Conservation (phyloP, 2,329 filamentous ascomycete genomes). For the Aaosphaeria pasadenensis region DNA sequence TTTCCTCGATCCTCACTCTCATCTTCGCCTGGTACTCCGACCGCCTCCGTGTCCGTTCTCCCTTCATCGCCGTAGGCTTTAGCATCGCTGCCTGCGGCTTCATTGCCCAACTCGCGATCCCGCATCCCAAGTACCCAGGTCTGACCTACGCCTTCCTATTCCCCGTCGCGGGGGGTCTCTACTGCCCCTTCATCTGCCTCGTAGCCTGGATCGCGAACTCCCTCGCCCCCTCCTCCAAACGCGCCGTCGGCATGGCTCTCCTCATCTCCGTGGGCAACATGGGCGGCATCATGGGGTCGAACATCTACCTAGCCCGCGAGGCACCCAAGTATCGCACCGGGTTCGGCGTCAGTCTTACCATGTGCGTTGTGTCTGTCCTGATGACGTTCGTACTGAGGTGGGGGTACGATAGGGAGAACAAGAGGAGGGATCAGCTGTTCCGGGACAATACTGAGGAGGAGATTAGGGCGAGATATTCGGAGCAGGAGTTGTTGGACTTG, state of each 20-base stretch:
- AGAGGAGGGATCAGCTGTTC: slow-evolving; percentile 21
- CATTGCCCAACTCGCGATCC: slow-evolving; percentile 50
- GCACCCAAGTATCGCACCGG: slow-evolving; percentile 50
- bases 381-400: slow-evolving; percentile 40
- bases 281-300: slow-evolving; percentile 41
- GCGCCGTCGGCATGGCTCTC: slow-evolving; percentile 51
- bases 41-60: slow-evolving; percentile 50
- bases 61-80: slow-evolving; percentile 53
- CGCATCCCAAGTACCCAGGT: slow-evolving; percentile 40
- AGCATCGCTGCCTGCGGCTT: slow-evolving; percentile 54
- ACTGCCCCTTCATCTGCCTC: slow-evolving; percentile 36
- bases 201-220: slow-evolving; percentile 36
- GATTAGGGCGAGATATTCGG: slow-evolving; percentile 36
- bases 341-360: slow-evolving; percentile 48
- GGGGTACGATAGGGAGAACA: slow-evolving; percentile 40
- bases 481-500: slow-evolving; percentile 40
- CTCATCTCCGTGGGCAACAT: slow-evolving; percentile 48
- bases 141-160: slow-evolving; percentile 46
- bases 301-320: slow-evolving; percentile 50
- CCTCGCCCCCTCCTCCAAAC: slow-evolving; percentile 32
- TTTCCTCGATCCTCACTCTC: slow-evolving; percentile 40
- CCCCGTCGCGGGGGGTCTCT: slow-evolving; percentile 33
- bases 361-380: slow-evolving; percentile 46
- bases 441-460: slow-evolving; percentile 28
- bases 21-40: slow-evolving; percentile 50